Conservation (phyloP, 345 rosid species). For the Orychophragmus violaceus region DNA sequence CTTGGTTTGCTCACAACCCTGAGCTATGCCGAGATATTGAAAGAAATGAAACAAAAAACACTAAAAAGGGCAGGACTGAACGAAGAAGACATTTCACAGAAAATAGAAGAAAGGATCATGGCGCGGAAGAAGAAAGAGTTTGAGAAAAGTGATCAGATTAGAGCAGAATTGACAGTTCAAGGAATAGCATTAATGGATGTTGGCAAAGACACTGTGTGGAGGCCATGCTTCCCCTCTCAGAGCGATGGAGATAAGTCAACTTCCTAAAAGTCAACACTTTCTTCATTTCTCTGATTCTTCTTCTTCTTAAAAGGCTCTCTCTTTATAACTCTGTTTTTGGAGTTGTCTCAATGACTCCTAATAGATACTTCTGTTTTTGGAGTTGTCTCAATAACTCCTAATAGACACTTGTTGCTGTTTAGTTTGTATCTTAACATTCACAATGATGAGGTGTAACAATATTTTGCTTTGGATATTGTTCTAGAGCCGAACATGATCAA, state of each 20-base stretch:
- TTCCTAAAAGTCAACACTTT: background rate
- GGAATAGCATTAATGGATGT: slow-evolving; percentile 87
- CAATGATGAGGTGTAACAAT: background rate
- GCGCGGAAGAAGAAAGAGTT: slow-evolving; percentile 72
- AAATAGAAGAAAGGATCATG: slow-evolving; percentile 53
- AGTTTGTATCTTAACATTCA: background rate
- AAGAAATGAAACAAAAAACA: slow-evolving; percentile 60
- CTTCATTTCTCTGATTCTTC: background rate
- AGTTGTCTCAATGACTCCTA: background rate
- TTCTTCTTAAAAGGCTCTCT: slow-evolving; percentile 4
- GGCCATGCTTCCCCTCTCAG: slow-evolving; percentile 58
- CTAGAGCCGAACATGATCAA: background rate
- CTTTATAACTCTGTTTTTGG: background rate
- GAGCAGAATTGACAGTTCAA: slow-evolving; percentile 50
- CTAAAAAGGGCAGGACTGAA: slow-evolving; percentile 51
- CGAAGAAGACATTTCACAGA: slow-evolving; percentile 44
- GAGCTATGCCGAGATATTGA: slow-evolving; percentile 58
- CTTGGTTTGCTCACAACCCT: slow-evolving; percentile 56
- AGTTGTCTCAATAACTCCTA: background rate
- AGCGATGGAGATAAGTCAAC: slow-evolving; percentile 10
- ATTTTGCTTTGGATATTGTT: background rate
- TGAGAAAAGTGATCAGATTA: slow-evolving; percentile 56
- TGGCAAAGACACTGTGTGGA: slow-evolving; percentile 72
- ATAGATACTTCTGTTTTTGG: slow-evolving; percentile 9
- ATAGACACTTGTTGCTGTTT: background rate